Evolutionary conservation across 108 stramenopile species (phyloP), one percentile per base, ranked within the genome.

Genomic region (Fistulifera pelliculosa): DNA sequence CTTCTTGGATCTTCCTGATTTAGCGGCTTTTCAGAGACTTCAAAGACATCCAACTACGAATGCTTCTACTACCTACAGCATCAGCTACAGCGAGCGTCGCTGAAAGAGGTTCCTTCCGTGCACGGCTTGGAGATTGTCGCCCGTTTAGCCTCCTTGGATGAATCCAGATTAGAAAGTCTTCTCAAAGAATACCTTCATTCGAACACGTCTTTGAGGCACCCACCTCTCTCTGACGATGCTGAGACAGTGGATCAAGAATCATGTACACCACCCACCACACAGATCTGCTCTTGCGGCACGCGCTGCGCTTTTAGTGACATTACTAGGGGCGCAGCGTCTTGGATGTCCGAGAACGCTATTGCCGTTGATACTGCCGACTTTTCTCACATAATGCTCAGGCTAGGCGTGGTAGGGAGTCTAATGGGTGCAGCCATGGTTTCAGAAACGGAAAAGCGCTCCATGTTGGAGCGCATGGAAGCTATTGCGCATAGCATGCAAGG

Each of bases 21-120:
- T 89, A 35, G 64, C 79, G 2, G 45, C 69, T 85, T 89, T 54
- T 80, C 79, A 6, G 81, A 85, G 64, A 89, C 83, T 5, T 74
- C 70, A 17, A 49, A 71, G 19, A 54, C 72, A 17, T 71, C 76
- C 0, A 89, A 89, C 39, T 81, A 79, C 58, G 83, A 85, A 73
- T 66, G 64, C 19, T 84, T 80, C 58, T 82, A 85, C 41, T 85
- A 74, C 65, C 54, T 89, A 48, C 83, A 84, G 47, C 67, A 85
- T 24, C 83, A 83, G 56, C 66, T 89, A 38, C 81, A 89, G 58
- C 58, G 81, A 44, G 76, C 83, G 0, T 27, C 83, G 25, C 27
- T 82, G 27, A 51, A 15, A 21, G 65, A 26, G 57, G 31, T 35
- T 35, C 31, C 31, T 35, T 35, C 58, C 22, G 57, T 78, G 43